phyloP scores from a whole-genome alignment of 2,329 filamentous ascomycete genomes.

The Reticulascus tulasneorum region DNA sequence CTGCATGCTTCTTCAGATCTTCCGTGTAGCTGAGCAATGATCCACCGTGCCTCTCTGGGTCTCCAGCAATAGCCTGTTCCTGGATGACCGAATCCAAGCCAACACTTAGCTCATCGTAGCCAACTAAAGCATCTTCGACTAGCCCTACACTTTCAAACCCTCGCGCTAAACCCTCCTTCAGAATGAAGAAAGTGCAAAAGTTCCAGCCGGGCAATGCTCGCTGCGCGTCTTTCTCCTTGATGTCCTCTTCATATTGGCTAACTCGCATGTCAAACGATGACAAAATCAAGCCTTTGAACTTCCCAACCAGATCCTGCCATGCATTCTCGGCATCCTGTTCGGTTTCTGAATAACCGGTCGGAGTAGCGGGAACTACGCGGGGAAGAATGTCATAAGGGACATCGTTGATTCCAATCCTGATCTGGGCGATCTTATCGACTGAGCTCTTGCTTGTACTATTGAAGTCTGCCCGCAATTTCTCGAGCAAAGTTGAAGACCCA shows the following conservation, averaged over 20 bases:
- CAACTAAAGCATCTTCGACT: slow-evolving; percentile 89
- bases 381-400: slow-evolving; percentile 63
- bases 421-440: slow-evolving; percentile 77
- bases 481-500: slow-evolving; percentile 76
- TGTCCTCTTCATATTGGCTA: slow-evolving; percentile 93
- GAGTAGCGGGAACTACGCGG: slow-evolving; percentile 58
- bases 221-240: slow-evolving; percentile 88
- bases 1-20: slow-evolving; percentile 61
- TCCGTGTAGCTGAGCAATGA: slow-evolving; percentile 69
- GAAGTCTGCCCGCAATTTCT: slow-evolving; percentile 88
- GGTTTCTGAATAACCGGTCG: slow-evolving; percentile 63
- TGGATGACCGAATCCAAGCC: slow-evolving; percentile 79
- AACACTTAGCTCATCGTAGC: slow-evolving; percentile 89
- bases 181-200: slow-evolving; percentile 97
- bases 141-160: slow-evolving; percentile 96
- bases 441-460: slow-evolving; percentile 71
- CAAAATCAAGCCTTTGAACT: slow-evolving; percentile 83
- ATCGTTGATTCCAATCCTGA: slow-evolving; percentile 71
- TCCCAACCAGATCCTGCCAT: slow-evolving; percentile 79
- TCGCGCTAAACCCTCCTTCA: slow-evolving; percentile 90
- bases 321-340: slow-evolving; percentile 75
- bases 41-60: slow-evolving; percentile 64
- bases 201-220: slow-evolving; percentile 92
- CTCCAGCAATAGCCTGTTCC: slow-evolving; percentile 61
- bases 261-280: slow-evolving; percentile 88